Evolutionary conservation across 129 eudicot genomes (phyloP).

Genomic region (Escallonia herrerae): DNA sequence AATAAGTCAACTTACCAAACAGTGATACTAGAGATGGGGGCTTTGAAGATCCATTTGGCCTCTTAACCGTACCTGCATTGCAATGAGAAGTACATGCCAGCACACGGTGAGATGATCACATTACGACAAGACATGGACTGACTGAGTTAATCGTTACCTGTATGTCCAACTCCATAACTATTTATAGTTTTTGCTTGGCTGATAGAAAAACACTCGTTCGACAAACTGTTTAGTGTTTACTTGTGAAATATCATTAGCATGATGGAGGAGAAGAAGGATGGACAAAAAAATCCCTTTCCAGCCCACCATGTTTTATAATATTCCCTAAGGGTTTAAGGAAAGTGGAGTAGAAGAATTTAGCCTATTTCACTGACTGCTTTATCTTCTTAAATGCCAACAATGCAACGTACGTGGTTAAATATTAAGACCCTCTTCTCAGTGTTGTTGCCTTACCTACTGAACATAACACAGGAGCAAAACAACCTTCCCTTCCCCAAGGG

Average conservation of each 20-base stretch:
- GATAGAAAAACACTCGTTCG: background rate
- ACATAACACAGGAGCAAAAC: too few relatives aligned
- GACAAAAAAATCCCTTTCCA: background rate
- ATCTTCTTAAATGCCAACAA: too few relatives aligned
- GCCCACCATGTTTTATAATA: too few relatives aligned
- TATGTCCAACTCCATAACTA: background rate
- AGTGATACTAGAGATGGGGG: constrained; percentile 66
- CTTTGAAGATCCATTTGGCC: constrained; percentile 56
- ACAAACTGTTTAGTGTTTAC: background rate
- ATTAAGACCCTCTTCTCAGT: too few relatives aligned
- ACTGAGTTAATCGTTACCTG: background rate
- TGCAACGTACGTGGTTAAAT: too few relatives aligned
- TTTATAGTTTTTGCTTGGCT: background rate
- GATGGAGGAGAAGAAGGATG: background rate
- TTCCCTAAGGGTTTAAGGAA: too few relatives aligned
- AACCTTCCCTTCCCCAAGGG: too few relatives aligned
- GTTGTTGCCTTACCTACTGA: too few relatives aligned
- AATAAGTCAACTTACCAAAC: constrained; percentile 50
- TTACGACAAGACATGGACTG: background rate
- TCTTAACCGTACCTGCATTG: constrained; percentile 51
- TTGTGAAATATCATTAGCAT: background rate
- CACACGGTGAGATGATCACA: background rate
- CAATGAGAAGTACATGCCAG: background rate
- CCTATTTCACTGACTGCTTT: too few relatives aligned
- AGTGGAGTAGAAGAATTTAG: too few relatives aligned